Percentiles rank a stretch among this genome's conserved stretches.
Evolutionary conservation across 495 filamentous ascomycete species (phyloP).

Genomic region (Daldinia childiae): DNA sequence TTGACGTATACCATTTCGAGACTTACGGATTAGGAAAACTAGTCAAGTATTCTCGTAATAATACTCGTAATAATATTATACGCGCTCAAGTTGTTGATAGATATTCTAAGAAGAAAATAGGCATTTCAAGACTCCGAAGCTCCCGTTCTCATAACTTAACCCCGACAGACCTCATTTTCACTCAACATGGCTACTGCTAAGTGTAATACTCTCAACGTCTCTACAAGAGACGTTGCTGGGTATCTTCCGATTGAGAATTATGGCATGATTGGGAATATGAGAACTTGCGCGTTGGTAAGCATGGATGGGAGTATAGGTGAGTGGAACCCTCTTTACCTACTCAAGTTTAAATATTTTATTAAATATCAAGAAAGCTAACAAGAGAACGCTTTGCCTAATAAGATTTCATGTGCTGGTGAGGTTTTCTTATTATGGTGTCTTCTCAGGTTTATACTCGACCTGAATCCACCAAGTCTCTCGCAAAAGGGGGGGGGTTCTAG

Average conservation of each 20-base stretch:
- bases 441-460: not conserved
- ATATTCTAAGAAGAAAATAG: not conserved
- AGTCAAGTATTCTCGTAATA: not conserved
- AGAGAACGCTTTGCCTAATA: not conserved
- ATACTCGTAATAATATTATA: not conserved
- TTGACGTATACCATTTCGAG: constrained; percentile 3
- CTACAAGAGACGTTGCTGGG: constrained; percentile 45
- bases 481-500: too few species aligned
- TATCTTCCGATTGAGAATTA: constrained; percentile 79
- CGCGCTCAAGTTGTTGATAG: constrained; percentile 1
- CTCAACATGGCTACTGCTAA: constrained; percentile 34
- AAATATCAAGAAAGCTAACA: constrained; percentile 7
- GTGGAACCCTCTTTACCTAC: constrained; percentile 2
- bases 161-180: not conserved
- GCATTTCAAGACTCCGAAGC: not conserved
- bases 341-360: not conserved
- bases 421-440: constrained; percentile 11
- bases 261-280: constrained; percentile 80
- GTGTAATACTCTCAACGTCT: constrained; percentile 43
- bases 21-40: constrained; percentile 2
- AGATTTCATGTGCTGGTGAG: constrained; percentile 80
- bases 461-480: not conserved
- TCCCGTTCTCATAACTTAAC: not conserved
- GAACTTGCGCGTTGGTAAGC: constrained; percentile 76
- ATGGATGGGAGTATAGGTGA: constrained; percentile 69